A percentile compares a stretch with the other conserved stretches of the same genome.
These are phyloP conservation scores for Fusarium sp. DNA, from an alignment of 2,329 filamentous ascomycete genomes.

Conservation along the genomic window DNA sequence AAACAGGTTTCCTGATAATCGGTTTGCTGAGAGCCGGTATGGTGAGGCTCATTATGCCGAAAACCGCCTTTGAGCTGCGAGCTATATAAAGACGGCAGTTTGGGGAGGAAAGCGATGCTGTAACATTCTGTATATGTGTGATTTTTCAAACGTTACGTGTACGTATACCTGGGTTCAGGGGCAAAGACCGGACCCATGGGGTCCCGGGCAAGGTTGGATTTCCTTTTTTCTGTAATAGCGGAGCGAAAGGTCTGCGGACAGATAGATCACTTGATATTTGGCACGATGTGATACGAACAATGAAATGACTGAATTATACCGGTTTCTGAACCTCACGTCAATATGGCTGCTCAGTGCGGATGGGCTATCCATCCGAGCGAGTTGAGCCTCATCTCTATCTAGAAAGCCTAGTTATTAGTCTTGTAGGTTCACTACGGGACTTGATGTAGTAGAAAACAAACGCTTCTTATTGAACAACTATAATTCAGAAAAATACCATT, in stretches of 20 bases:
- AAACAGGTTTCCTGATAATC: slow-evolving; percentile 24
- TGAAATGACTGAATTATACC: slow-evolving; percentile 25
- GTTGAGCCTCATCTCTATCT: neutral
- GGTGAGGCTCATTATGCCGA: slow-evolving; percentile 19
- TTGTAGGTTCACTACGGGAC: neutral
- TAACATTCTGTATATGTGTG: slow-evolving; percentile 12
- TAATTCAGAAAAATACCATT: slow-evolving; percentile 34
- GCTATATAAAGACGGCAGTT: neutral
- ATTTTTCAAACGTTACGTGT: slow-evolving; percentile 13
- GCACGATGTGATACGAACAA: slow-evolving; percentile 37
- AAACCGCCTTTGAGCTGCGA: slow-evolving; percentile 7
- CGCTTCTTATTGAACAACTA: slow-evolving; percentile 42
- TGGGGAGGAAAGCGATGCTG: neutral
- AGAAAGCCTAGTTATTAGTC: neutral
- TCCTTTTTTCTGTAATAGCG: slow-evolving; percentile 11
- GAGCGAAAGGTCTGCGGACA: slow-evolving; percentile 20
- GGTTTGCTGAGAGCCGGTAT: slow-evolving; percentile 16
- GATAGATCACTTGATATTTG: slow-evolving; percentile 33
- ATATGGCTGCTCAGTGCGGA: neutral
- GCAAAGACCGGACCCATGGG: neutral
- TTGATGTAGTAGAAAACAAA: neutral
- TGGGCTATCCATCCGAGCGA: neutral
- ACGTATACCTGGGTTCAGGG: slow-evolving; percentile 9
- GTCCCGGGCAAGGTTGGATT: slow-evolving; percentile 3
- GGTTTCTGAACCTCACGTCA: neutral